These are phyloP conservation scores for Yamadazyma kitorensis DNA, from an alignment of 805 yeast genomes.

Conservation along the genomic window DNA sequence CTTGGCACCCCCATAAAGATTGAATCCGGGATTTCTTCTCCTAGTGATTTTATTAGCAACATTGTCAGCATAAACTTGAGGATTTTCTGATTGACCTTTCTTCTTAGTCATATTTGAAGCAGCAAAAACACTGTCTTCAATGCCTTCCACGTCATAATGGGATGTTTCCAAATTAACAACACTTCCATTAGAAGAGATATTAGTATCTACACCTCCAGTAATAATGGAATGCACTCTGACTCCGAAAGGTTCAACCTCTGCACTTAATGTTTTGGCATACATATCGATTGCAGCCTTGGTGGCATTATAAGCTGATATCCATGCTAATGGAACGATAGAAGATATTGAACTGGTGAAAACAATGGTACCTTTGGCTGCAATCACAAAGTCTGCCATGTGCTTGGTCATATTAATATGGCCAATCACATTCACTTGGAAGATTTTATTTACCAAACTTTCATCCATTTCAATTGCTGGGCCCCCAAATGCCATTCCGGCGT, in stretches of 20 bases:
- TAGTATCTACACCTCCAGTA: slow-evolving; percentile 9
- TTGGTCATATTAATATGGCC: slow-evolving; percentile 33
- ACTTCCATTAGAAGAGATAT: slow-evolving; percentile 3
- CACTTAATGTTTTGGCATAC: slow-evolving; percentile 8
- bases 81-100: too few relatives aligned
- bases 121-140: too few relatives aligned
- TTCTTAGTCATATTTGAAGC: too few relatives aligned
- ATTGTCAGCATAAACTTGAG: too few relatives aligned
- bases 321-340: slow-evolving; percentile 25
- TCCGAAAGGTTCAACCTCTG: slow-evolving; percentile 11
- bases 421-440: slow-evolving; percentile 30
- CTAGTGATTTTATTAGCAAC: slow-evolving; percentile 16
- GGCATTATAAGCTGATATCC: slow-evolving; percentile 26
- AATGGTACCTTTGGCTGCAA: slow-evolving; percentile 43
- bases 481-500: slow-evolving; percentile 29
- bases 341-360: slow-evolving; percentile 34
- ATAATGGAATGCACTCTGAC: slow-evolving; percentile 8
- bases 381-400: slow-evolving; percentile 48
- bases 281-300: slow-evolving; percentile 19
- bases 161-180: too few relatives aligned
- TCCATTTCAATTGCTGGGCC: slow-evolving; percentile 24
- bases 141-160: too few relatives aligned
- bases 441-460: slow-evolving; percentile 14
- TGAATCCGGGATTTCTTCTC: slow-evolving; percentile 21
- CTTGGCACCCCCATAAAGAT: slow-evolving; percentile 23